These are phyloP conservation scores for Lasiodiplodia sp. DNA, from an alignment of 2,329 filamentous ascomycete genomes.

Conservation along the genomic window DNA sequence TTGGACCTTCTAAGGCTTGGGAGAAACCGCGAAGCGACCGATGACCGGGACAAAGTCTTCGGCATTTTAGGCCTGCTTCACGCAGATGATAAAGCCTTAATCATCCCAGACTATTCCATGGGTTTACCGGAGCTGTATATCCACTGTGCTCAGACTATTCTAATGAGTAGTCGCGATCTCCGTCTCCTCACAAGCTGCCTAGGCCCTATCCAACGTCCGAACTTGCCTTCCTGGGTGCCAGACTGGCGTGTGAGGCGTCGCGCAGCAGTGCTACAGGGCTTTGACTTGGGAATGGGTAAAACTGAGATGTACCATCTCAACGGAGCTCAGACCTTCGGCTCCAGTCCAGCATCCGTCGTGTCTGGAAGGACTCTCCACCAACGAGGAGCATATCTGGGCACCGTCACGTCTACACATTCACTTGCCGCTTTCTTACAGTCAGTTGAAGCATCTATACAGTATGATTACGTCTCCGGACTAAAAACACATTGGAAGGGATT, in stretches of 20 bases:
- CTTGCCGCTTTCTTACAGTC: background rate
- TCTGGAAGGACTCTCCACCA: background rate
- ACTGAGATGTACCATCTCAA: background rate
- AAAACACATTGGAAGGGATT: no score
- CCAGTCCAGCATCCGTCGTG: background rate
- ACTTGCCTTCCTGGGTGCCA: background rate
- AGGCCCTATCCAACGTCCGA: background rate
- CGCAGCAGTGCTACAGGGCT: background rate
- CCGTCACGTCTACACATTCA: background rate
- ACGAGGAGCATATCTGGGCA: background rate
- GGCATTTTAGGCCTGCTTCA: background rate
- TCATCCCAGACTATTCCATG: background rate
- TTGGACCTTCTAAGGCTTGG: background rate
- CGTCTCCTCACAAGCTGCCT: background rate
- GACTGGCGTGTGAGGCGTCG: background rate
- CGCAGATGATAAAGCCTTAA: no score
- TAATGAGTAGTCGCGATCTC: background rate
- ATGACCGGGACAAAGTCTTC: slow-evolving; percentile 1
- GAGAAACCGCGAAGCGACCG: background rate
- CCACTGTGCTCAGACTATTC: background rate
- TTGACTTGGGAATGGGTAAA: background rate
- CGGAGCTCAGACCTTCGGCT: background rate
- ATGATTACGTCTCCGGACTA: background rate
- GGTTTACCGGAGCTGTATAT: background rate
- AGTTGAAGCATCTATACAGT: background rate